Evolutionary conservation across 1,284 basidiomycete species (phyloP).

Genomic region (Melampsora americana): DNA sequence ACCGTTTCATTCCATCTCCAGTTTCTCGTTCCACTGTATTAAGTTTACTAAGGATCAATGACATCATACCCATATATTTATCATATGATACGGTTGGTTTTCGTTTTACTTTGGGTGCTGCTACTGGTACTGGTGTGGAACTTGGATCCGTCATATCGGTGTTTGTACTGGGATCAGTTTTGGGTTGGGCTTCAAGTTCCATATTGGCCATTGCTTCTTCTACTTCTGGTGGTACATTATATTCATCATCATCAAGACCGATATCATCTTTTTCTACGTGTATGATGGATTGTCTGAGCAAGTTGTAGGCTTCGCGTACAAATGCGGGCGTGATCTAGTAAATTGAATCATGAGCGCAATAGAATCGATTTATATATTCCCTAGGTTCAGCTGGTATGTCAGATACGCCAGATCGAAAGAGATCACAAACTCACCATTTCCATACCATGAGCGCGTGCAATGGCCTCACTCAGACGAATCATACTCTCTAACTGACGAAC

Average conservation of each 20-base stretch:
- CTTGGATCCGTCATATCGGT: conserved; percentile 64
- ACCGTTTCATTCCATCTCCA: conserved; percentile 73
- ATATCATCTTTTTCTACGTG: conserved; percentile 99
- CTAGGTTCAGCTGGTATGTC: too few relatives aligned
- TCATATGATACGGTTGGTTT: conserved; percentile 92
- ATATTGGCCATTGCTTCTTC: conserved; percentile 55
- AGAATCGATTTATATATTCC: not conserved
- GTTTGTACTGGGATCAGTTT: conserved; percentile 58
- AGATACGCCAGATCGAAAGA: not conserved
- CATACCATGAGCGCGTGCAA: conserved; percentile 92
- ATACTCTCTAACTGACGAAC: conserved; percentile 94
- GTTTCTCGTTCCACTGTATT: conserved; percentile 72
- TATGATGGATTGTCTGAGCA: conserved; percentile 94
- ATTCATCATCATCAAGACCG: conserved; percentile 91
- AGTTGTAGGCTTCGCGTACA: conserved; percentile 89
- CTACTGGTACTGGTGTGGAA: conserved; percentile 63
- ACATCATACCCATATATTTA: conserved; percentile 86
- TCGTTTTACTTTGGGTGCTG: conserved; percentile 59
- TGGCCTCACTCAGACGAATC: conserved; percentile 94
- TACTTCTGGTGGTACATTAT: conserved; percentile 59
- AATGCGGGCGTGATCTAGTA: conserved; percentile 80
- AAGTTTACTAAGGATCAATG: conserved; percentile 78
- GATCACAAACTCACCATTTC: conserved; percentile 63
- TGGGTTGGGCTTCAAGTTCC: conserved; percentile 45
- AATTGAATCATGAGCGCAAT: not conserved